phyloP scores from a whole-genome alignment of 2,329 filamentous ascomycete genomes.

The Phialophora tarda region DNA sequence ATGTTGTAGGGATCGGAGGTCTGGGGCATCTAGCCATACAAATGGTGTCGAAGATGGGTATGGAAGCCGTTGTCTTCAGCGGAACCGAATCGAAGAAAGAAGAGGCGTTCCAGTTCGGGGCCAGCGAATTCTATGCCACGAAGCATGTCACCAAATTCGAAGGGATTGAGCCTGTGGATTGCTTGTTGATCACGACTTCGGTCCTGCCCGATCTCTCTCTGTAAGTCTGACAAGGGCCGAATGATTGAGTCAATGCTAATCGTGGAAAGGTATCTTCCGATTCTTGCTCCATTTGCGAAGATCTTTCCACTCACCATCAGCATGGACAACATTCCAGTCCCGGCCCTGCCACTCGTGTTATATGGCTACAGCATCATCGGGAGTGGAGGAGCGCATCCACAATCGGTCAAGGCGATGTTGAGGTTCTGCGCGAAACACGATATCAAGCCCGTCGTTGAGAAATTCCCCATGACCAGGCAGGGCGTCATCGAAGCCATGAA shows the following conservation, averaged over 20 bases:
- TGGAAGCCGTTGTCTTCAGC: slow-evolving; percentile 63
- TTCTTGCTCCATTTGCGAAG: slow-evolving; percentile 43
- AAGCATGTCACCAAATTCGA: slow-evolving; percentile 49
- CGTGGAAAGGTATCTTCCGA: slow-evolving; percentile 37
- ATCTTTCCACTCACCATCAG: slow-evolving; percentile 47
- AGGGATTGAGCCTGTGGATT: slow-evolving; percentile 31
- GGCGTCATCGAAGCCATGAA: slow-evolving; percentile 56
- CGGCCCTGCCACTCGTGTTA: slow-evolving; percentile 22
- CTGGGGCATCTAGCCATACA: slow-evolving; percentile 79
- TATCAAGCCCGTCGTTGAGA: slow-evolving; percentile 70
- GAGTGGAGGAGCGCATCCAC: slow-evolving; percentile 47
- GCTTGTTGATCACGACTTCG: slow-evolving; percentile 49
- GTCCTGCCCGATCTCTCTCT: slow-evolving; percentile 48
- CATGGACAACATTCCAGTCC: slow-evolving; percentile 28
- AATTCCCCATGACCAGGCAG: slow-evolving; percentile 62
- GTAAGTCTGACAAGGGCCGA: slow-evolving; percentile 34
- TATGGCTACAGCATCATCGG: slow-evolving; percentile 29
- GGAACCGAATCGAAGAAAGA: slow-evolving; percentile 67
- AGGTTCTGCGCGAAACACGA: slow-evolving; percentile 66
- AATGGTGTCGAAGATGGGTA: slow-evolving; percentile 77
- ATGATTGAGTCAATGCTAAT: background rate
- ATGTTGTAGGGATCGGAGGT: slow-evolving; percentile 64
- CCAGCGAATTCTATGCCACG: slow-evolving; percentile 66
- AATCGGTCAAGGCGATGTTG: slow-evolving; percentile 68
- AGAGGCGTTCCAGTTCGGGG: slow-evolving; percentile 68